Percentiles rank a stretch among this genome's conserved stretches.
Conservation (phyloP, 2,329 filamentous ascomycete genomes). For the Orbilia oligospora region DNA sequence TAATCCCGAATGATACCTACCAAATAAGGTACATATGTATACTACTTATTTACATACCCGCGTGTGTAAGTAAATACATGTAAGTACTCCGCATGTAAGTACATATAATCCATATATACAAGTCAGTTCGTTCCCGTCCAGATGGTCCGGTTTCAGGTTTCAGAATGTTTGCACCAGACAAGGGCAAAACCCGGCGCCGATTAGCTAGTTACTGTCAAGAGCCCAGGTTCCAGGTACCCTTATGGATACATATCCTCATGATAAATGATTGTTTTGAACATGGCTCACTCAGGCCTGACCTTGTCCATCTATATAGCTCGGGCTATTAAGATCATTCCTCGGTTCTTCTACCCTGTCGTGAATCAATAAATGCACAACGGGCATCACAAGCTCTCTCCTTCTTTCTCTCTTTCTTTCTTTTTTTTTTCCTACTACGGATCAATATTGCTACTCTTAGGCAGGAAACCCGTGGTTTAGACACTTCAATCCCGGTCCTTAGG, state of each 20-base stretch:
- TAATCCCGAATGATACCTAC: constrained; percentile 18
- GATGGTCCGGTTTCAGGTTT: constrained; percentile 44
- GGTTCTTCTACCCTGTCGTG: constrained; percentile 45
- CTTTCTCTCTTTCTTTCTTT: constrained; percentile 14
- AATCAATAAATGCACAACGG: constrained; percentile 14
- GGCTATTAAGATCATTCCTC: constrained; percentile 56
- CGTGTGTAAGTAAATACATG: background rate
- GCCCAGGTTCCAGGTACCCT: constrained; percentile 41
- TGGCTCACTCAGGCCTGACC: constrained; percentile 50
- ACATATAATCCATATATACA: background rate
- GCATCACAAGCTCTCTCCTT: constrained; percentile 33
- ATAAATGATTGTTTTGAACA: constrained; percentile 53
- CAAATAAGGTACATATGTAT: no score
- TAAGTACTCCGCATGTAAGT: background rate
- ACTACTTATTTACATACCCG: background rate
- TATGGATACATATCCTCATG: constrained; percentile 4
- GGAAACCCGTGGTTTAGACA: constrained; percentile 28
- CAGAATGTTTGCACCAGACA: constrained; percentile 22
- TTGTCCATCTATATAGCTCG: constrained; percentile 52
- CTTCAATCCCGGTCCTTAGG: constrained; percentile 26
- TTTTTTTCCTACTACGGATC: constrained; percentile 12
- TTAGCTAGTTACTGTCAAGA: background rate
- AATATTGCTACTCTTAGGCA: constrained; percentile 31
- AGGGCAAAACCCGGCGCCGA: constrained; percentile 38
- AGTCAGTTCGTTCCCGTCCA: constrained; percentile 6